These are phyloP conservation scores for Skeletonema grethae DNA, from an alignment of 108 stramenopile species.

Conservation along the genomic window DNA sequence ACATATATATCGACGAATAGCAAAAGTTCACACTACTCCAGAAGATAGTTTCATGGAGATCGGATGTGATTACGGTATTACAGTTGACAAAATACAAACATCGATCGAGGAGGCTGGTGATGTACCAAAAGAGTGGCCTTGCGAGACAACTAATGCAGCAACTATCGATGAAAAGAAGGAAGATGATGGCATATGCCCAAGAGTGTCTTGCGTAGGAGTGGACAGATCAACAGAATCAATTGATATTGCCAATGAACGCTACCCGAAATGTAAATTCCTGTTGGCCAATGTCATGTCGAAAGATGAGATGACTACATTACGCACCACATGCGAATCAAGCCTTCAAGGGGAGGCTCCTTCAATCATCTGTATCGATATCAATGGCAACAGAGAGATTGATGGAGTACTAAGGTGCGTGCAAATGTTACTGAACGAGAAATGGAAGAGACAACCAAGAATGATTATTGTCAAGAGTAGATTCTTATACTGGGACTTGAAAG, in stretches of 20 bases:
- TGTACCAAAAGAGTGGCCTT: conserved; percentile 36
- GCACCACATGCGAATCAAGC: conserved; percentile 18
- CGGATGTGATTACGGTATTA: conserved; percentile 78
- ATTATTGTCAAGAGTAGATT: conserved; percentile 82
- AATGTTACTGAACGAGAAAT: conserved; percentile 45
- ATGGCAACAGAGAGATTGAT: conserved; percentile 79
- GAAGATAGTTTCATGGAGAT: conserved; percentile 80
- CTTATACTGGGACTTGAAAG: conserved; percentile 61
- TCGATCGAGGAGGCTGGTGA: conserved; percentile 42
- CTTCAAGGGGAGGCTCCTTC: conserved; percentile 30
- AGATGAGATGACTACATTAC: conserved; percentile 28
- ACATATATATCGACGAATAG: conserved; percentile 64
- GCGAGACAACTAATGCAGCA: no score
- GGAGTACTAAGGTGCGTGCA: conserved; percentile 74
- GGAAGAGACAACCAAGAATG: conserved; percentile 60
- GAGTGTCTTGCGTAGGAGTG: conserved; percentile 55
- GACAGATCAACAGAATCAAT: conserved; percentile 77
- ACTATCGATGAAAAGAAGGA: conserved; percentile 1
- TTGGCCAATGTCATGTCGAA: conserved; percentile 43
- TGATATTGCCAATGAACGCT: conserved; percentile 58
- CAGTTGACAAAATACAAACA: conserved; percentile 51
- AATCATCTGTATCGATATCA: conserved; percentile 84
- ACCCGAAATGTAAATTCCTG: conserved; percentile 60
- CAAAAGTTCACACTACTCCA: conserved; percentile 58
- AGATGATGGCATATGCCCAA: background rate